phyloP scores from a whole-genome alignment of 2,329 filamentous ascomycete species.

The Neofusicoccum sp. region DNA sequence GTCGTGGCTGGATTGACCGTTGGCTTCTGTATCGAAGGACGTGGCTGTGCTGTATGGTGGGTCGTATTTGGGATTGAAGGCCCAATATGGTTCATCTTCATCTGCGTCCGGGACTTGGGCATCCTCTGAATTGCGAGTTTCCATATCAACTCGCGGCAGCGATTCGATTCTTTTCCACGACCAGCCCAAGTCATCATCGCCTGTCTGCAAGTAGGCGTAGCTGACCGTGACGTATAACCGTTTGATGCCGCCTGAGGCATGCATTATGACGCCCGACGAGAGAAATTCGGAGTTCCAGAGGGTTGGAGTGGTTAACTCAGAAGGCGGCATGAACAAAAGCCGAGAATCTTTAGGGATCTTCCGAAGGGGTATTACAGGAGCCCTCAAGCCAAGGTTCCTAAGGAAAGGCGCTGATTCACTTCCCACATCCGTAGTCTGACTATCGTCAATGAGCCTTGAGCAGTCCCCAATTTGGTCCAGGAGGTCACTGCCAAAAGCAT shows the following conservation, averaged over 20 bases:
- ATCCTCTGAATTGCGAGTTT: conserved; percentile 37
- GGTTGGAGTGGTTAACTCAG: conserved; percentile 71
- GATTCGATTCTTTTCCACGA: conserved; percentile 69
- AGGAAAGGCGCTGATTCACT: conserved; percentile 22
- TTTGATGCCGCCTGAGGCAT: conserved; percentile 56
- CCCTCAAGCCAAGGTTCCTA: conserved; percentile 57
- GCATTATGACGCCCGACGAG: conserved; percentile 70
- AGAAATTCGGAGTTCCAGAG: conserved; percentile 72
- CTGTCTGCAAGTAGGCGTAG: conserved; percentile 67
- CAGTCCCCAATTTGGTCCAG: not conserved
- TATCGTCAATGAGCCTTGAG: conserved; percentile 18
- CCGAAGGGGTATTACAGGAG: conserved; percentile 71
- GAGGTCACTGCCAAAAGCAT: conserved; percentile 54
- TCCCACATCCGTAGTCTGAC: conserved; percentile 18
- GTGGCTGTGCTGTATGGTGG: conserved; percentile 48
- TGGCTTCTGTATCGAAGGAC: conserved; percentile 43
- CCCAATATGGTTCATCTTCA: conserved; percentile 65
- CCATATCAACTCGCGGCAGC: conserved; percentile 57
- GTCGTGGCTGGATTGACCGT: conserved; percentile 32
- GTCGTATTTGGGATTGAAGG: conserved; percentile 64
- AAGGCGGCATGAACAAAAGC: conserved; percentile 66
- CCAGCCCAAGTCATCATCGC: conserved; percentile 54
- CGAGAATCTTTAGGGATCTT: conserved; percentile 73
- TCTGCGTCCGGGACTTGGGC: conserved; percentile 51
- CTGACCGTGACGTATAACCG: conserved; percentile 74